phyloP scores from a whole-genome alignment of 805 yeast genomes.

The Sugiyamaella floridensis region DNA sequence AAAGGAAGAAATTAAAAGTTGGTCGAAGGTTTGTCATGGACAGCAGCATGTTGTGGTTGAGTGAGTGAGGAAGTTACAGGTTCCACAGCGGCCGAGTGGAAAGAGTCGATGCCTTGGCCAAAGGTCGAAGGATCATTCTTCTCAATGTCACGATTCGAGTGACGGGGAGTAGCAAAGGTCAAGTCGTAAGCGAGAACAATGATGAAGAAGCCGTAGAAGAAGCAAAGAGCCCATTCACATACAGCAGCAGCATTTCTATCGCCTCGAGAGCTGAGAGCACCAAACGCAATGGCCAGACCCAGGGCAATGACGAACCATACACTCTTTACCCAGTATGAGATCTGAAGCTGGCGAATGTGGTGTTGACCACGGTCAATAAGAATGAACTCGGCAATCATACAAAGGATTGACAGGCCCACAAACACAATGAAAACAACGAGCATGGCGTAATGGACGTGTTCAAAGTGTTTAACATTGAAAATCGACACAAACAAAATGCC shows the following conservation, averaged over 20 bases:
- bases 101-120: too few relatives aligned
- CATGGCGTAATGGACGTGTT: slow-evolving; percentile 51
- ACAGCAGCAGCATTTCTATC: slow-evolving; percentile 47
- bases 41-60: too few relatives aligned
- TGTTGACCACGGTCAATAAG: slow-evolving; percentile 41
- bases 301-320: slow-evolving; percentile 64
- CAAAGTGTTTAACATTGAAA: slow-evolving; percentile 56
- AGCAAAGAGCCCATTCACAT: slow-evolving; percentile 85
- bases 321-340: slow-evolving; percentile 44
- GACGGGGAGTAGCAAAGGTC: slow-evolving; percentile 45
- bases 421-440: slow-evolving; percentile 66
- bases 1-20: too few relatives aligned
- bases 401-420: slow-evolving; percentile 47
- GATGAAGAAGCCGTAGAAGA: slow-evolving; percentile 69
- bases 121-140: neutral
- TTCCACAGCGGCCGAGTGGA: too few relatives aligned
- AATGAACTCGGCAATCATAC: slow-evolving; percentile 40
- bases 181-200: slow-evolving; percentile 63
- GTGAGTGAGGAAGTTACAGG: too few relatives aligned
- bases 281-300: slow-evolving; percentile 63
- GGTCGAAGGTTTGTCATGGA: too few relatives aligned
- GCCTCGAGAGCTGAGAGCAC: slow-evolving; percentile 32
- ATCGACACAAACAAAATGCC: slow-evolving; percentile 71
- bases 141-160: neutral
- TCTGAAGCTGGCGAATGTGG: slow-evolving; percentile 30